Percentiles rank a stretch among this genome's conserved stretches.
Evolutionary conservation across 352 stramenopile genomes (phyloP).

Genomic region (Thalassiosira hispida): DNA sequence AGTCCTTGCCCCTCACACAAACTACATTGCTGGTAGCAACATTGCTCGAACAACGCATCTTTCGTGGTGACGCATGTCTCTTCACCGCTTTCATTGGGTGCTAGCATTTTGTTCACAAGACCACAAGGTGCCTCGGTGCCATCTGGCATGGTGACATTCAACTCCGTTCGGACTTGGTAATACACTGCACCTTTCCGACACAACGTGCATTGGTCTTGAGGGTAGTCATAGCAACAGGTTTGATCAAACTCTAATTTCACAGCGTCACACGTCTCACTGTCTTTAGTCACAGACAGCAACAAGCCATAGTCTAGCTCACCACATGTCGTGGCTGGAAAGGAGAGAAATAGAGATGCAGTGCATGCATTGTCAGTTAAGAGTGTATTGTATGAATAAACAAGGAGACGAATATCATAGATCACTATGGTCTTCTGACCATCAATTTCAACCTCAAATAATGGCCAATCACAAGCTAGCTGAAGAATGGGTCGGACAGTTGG

Average conservation of each 20-base stretch:
- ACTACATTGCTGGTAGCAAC: conserved; percentile 58
- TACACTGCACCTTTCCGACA: conserved; percentile 50
- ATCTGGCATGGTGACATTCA: conserved; percentile 55
- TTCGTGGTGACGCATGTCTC: conserved; percentile 49
- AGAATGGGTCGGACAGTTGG: too few relatives aligned
- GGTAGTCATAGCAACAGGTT: conserved; percentile 61
- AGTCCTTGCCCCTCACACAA: conserved; percentile 59
- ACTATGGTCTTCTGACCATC: too few relatives aligned
- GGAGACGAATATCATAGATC: too few relatives aligned
- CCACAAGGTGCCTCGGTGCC: conserved; percentile 38
- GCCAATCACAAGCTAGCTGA: too few relatives aligned
- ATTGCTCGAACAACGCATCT: conserved; percentile 57
- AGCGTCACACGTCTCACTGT: conserved; percentile 58
- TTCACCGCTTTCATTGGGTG: conserved; percentile 47
- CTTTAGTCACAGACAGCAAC: conserved; percentile 46
- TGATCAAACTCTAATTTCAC: conserved; percentile 35
- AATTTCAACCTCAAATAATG: too few relatives aligned
- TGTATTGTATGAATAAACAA: too few relatives aligned
- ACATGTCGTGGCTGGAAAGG: conserved; percentile 29
- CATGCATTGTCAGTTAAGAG: background rate
- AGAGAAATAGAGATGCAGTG: background rate
- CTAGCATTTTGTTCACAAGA: conserved; percentile 58
- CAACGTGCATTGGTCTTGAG: conserved; percentile 49
- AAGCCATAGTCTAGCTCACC: conserved; percentile 60
- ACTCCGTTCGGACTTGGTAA: conserved; percentile 49